phyloP scores from a whole-genome alignment of 1,284 basidiomycete genomes.

The Phylloporus sp. region DNA sequence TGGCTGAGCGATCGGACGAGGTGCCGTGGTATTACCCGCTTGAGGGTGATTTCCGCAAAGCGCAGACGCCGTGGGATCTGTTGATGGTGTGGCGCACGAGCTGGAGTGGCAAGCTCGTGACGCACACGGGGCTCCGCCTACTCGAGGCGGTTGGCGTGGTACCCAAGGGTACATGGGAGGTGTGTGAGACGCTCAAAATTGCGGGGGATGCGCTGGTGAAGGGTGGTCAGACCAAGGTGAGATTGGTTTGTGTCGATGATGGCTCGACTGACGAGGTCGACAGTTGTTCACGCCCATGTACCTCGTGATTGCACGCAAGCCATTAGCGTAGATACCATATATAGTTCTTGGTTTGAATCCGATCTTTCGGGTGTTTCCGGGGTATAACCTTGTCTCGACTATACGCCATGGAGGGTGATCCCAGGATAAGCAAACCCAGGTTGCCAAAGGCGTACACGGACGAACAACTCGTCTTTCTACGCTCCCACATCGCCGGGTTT shows the following conservation, averaged over 20 bases:
- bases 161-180: constrained; percentile 93
- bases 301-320: constrained; percentile 71
- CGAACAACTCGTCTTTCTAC: constrained; percentile 53
- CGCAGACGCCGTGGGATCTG: constrained; percentile 94
- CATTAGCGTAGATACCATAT: constrained; percentile 29
- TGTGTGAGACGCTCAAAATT: constrained; percentile 88
- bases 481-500: constrained; percentile 52
- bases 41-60: constrained; percentile 90
- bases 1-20: constrained; percentile 84
- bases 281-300: constrained; percentile 87
- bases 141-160: constrained; percentile 83
- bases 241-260: too few relatives aligned
- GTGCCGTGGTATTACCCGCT: constrained; percentile 97
- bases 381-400: constrained; percentile 9
- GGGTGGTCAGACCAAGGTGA: constrained; percentile 86
- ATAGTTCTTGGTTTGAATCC: constrained; percentile 23
- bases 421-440: constrained; percentile 52
- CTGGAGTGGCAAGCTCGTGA: constrained; percentile 85
- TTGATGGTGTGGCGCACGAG: constrained; percentile 91
- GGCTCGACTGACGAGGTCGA: too few relatives aligned
- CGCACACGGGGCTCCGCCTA: constrained; percentile 79
- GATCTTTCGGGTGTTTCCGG: constrained; percentile 34
- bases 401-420: constrained; percentile 40
- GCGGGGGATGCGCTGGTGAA: constrained; percentile 82
- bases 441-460: constrained; percentile 60